Evolutionary conservation across 345 rosid genomes (phyloP).

Genomic region (Linum usitatissimum): DNA sequence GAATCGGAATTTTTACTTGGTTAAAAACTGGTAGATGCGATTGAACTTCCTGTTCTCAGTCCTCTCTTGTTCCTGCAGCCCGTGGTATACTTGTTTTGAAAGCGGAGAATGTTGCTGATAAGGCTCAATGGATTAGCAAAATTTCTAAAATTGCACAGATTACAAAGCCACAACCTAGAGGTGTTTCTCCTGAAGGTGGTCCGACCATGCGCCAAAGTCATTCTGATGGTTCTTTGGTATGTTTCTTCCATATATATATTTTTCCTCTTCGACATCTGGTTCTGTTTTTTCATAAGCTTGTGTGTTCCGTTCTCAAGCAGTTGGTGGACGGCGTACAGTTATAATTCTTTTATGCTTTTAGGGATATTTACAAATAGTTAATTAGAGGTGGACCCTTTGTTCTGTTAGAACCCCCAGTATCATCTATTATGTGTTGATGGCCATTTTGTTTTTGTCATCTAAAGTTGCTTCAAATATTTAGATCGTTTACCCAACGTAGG

Average conservation of each 20-base stretch:
- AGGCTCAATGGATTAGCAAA: conserved; percentile 80
- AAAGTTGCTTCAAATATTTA: too few relatives aligned
- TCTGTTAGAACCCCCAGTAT: too few relatives aligned
- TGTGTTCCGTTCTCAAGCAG: not conserved
- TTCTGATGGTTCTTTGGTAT: conserved; percentile 97
- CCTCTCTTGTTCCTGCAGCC: conserved; percentile 42
- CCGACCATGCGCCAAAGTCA: conserved; percentile 72
- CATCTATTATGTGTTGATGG: too few relatives aligned
- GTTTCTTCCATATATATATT: conserved; percentile 18
- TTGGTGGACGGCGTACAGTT: too few relatives aligned
- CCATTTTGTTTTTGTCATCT: too few relatives aligned
- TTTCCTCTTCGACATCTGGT: not conserved
- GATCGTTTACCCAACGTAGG: too few relatives aligned
- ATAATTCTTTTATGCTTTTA: not conserved
- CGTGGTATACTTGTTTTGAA: conserved; percentile 72
- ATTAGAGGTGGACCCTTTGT: too few relatives aligned
- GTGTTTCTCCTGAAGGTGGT: conserved; percentile 25
- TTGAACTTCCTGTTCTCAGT: not conserved
- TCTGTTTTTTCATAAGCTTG: not conserved
- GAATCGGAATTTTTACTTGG: not conserved
- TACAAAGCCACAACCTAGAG: conserved; percentile 50
- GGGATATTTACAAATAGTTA: not conserved
- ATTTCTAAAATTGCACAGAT: conserved; percentile 56
- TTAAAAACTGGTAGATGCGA: not conserved
- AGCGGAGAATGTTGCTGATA: conserved; percentile 82